These are phyloP conservation scores for Waitea zeae DNA, from an alignment of 1,284 basidiomycete species.

Conservation along the genomic window DNA sequence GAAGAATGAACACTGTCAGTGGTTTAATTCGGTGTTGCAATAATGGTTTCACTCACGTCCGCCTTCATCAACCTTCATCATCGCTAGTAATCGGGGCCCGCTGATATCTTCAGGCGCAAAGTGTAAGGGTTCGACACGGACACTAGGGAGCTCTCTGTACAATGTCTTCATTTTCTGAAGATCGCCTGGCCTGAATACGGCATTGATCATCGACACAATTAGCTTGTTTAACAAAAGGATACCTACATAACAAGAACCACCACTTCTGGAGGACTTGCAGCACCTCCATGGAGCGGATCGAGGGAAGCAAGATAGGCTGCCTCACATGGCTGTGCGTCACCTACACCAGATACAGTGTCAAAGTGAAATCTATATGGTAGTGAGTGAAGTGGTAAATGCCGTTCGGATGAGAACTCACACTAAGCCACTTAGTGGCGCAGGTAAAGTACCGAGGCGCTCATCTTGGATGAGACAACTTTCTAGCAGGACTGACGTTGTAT, in stretches of 20 bases:
- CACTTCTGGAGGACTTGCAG: constrained; percentile 6
- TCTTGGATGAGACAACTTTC: constrained; percentile 13
- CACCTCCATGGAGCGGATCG: background rate
- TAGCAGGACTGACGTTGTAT: constrained; percentile 12
- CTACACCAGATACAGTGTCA: constrained; percentile 9
- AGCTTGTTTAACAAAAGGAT: background rate
- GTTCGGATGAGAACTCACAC: no score
- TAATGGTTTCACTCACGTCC: background rate
- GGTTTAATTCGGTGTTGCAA: no score
- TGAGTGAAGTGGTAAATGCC: no score
- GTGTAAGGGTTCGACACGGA: background rate
- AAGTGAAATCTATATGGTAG: constrained; percentile 10
- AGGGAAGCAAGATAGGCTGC: constrained; percentile 9
- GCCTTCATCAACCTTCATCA: background rate
- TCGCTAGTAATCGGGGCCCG: background rate
- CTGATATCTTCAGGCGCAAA: background rate
- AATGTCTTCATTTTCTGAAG: background rate
- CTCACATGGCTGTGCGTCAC: constrained; percentile 9
- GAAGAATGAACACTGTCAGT: no score
- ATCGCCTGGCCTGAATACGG: background rate
- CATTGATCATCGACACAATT: background rate
- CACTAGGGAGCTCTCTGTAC: background rate
- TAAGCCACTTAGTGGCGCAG: no score
- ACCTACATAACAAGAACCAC: constrained; percentile 1
- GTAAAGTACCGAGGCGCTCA: constrained; percentile 11